Base-by-base conservation (phyloP, 2,329 filamentous ascomycete genomes). In the Amesomyces nigricolor region DNA sequence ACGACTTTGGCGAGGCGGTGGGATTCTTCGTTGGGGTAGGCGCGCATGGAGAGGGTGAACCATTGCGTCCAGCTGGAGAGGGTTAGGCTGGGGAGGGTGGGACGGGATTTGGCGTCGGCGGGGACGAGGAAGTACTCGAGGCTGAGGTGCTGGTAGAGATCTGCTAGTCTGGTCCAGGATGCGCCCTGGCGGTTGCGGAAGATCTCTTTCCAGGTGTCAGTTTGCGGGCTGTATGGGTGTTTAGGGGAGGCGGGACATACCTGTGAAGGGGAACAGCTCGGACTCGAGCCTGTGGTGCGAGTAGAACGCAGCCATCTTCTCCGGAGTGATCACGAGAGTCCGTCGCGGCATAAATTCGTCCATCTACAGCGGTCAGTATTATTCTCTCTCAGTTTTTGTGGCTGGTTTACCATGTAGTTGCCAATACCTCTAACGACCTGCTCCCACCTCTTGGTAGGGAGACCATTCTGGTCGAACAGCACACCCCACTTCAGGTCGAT, bases 241-340 rank as follows among this genome's bases (percentile, higher is more conserved):
- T 35, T 35, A n/a, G 1, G 38, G 30, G 16, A 26, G 42, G 10
- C 8, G 16, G 14, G 48, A 60, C 78, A 70, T 71, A 86, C 86
- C 78, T 61, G 80, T 71, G 75, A 89, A 90, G 2, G 83, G 84
- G 66, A 89, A 86, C 2, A 77, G 74, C 64, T 95, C 90, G 13
- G 78, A 72, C 0, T 80, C 71, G 1, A 91, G 68, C 49, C 77
- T 78, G 56, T 87, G 87, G 52, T 81, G 79, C 14, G 80, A 75
- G 66, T 95, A 95, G 62, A 91, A 89, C 47, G 78, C 77, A 13
- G 81, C 77, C 74, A 96, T 80, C 71, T 94, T 94, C 5, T 81
- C 73, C 0, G 90, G 89, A 0, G 86, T 82, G 37, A 95, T 78
- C 42, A 94, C 87, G 14, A 92, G 73, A 35, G 80, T 86, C 48